phyloP scores from a whole-genome alignment of 352 stramenopile genomes.

The Phytopythium litorale region DNA sequence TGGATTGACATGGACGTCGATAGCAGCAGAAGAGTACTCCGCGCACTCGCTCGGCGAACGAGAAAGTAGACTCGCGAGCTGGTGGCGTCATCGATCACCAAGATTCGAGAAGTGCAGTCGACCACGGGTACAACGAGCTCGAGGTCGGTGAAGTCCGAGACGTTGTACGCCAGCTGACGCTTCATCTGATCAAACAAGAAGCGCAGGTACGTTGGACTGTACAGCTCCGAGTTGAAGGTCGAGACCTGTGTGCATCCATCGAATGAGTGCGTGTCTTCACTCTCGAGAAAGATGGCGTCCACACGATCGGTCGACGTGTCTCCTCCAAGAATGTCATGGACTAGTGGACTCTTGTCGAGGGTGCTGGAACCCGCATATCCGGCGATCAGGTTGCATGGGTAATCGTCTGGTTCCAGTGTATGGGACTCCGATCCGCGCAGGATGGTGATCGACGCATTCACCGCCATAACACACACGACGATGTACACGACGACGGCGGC shows the following conservation, averaged over 20 bases:
- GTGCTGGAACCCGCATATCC: slow-evolving; percentile 18
- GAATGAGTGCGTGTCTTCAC: slow-evolving; percentile 12
- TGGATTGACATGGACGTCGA: slow-evolving; percentile 20
- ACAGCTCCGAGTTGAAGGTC: slow-evolving; percentile 19
- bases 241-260: slow-evolving; percentile 10
- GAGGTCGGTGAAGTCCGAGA: slow-evolving; percentile 23
- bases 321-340: slow-evolving; percentile 18
- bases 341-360: slow-evolving; percentile 27
- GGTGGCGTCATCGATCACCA: slow-evolving; percentile 16
- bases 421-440: background rate
- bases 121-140: slow-evolving; percentile 21
- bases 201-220: slow-evolving; percentile 15
- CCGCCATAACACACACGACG: background rate
- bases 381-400: slow-evolving; percentile 19
- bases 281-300: slow-evolving; percentile 30
- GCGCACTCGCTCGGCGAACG: slow-evolving; percentile 12
- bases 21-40: slow-evolving; percentile 16
- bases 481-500: background rate
- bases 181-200: slow-evolving; percentile 14
- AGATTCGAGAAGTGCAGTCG: slow-evolving; percentile 17
- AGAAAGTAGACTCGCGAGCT: slow-evolving; percentile 23
- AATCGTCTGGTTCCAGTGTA: background rate
- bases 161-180: slow-evolving; percentile 21
- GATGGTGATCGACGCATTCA: background rate
- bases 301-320: slow-evolving; percentile 20